phyloP scores from a whole-genome alignment of 2,329 filamentous ascomycete genomes.

The Microcyclosporella mali region DNA sequence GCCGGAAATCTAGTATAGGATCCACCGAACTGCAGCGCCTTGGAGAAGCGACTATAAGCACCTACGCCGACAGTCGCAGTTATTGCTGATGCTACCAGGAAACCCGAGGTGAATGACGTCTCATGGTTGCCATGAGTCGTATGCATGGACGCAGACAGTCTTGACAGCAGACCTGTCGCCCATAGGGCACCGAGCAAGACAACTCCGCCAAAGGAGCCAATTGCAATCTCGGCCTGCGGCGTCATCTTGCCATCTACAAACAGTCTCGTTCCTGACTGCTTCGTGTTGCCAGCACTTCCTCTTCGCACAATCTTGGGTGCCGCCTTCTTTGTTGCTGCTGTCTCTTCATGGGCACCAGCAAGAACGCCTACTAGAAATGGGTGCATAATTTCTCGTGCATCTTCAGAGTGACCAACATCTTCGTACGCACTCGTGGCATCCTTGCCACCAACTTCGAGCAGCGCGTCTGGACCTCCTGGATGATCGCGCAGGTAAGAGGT shows the following conservation, averaged over 20 bases:
- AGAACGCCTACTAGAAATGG: constrained; percentile 34
- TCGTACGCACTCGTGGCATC: constrained; percentile 88
- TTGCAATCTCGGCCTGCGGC: not conserved
- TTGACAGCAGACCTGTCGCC: not conserved
- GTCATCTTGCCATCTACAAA: not conserved
- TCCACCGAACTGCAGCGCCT: constrained; percentile 10
- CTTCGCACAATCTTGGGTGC: constrained; percentile 11
- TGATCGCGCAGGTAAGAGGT: constrained; percentile 94
- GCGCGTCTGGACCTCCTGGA: constrained; percentile 85
- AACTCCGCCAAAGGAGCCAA: not conserved
- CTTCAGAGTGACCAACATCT: constrained; percentile 62
- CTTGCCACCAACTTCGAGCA: constrained; percentile 93
- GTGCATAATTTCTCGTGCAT: constrained; percentile 39
- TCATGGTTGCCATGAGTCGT: no score
- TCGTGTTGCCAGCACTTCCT: not conserved
- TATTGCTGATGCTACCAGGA: constrained; percentile 31
- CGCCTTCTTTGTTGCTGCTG: constrained; percentile 2
- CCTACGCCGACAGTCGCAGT: constrained; percentile 10
- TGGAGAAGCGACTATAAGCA: constrained; percentile 12
- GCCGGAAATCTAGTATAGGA: constrained; percentile 24
- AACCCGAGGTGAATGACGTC: constrained; percentile 19
- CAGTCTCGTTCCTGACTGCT: not conserved
- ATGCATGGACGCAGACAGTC: not conserved
- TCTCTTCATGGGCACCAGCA: constrained; percentile 15
- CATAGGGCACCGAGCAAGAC: not conserved